Conservation (phyloP, 2,329 filamentous ascomycete genomes). For the Sporothrix dimorphospora region DNA sequence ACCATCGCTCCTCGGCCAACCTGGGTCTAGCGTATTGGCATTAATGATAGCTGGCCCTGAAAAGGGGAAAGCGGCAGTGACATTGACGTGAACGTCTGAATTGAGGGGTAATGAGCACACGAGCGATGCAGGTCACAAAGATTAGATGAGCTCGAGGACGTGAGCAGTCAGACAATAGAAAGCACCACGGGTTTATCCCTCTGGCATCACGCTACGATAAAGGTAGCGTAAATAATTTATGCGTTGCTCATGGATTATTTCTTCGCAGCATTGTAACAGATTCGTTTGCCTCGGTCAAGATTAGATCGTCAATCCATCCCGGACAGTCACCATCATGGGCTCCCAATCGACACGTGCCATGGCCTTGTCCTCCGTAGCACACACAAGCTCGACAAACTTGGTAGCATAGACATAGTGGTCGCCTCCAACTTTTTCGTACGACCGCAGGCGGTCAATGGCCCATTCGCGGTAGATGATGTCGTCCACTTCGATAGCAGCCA, state of each 20-base stretch:
- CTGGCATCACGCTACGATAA: too few species aligned
- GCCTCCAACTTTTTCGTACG: slow-evolving; percentile 10
- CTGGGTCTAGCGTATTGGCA: slow-evolving; percentile 2
- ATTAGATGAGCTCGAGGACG: too few species aligned
- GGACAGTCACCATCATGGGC: neutral
- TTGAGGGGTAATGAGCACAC: neutral
- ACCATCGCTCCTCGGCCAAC: neutral
- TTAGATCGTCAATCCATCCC: slow-evolving; percentile 6
- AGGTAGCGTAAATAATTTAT: too few species aligned
- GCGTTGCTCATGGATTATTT: too few species aligned
- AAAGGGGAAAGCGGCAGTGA: neutral
- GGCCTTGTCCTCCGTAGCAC: neutral
- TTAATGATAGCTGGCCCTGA: neutral
- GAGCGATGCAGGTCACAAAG: too few species aligned
- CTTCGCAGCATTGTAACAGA: too few species aligned
- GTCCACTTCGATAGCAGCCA: slow-evolving; percentile 18
- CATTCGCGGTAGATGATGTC: slow-evolving; percentile 20
- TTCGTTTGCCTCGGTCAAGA: too few species aligned
- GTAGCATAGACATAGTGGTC: slow-evolving; percentile 14
- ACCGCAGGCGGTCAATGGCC: neutral
- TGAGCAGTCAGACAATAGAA: too few species aligned
- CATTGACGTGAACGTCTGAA: neutral
- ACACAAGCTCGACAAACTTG: slow-evolving; percentile 6
- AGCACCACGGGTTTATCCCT: too few species aligned
- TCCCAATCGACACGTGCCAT: slow-evolving; percentile 18